These are phyloP conservation scores for Bacterosira constricta DNA, from an alignment of 108 stramenopile species.

Conservation along the genomic window DNA sequence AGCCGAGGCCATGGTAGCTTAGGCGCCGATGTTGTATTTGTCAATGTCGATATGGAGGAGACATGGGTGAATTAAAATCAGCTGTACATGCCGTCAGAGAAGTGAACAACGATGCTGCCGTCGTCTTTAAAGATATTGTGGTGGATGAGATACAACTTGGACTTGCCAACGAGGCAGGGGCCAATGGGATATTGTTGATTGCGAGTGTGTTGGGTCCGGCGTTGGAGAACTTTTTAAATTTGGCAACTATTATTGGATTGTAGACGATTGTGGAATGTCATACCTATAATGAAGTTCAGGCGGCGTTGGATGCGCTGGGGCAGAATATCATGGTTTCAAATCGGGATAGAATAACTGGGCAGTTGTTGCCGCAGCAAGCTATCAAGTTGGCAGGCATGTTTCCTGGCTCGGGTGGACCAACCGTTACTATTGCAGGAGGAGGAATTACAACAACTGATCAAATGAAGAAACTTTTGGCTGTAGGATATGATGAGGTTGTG, in stretches of 20 bases:
- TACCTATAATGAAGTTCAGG: conserved; percentile 84
- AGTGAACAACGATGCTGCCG: conserved; percentile 72
- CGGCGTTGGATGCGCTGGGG: conserved; percentile 77
- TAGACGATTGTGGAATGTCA: conserved; percentile 93
- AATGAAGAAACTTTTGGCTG: conserved; percentile 86
- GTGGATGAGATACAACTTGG: conserved; percentile 91
- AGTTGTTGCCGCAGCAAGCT: conserved; percentile 77
- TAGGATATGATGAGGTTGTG: conserved; percentile 88
- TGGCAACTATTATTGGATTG: conserved; percentile 86
- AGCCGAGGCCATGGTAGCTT: conserved; percentile 89
- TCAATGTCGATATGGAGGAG: conserved; percentile 92
- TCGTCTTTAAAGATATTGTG: conserved; percentile 93
- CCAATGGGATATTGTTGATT: conserved; percentile 83
- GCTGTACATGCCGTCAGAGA: conserved; percentile 73
- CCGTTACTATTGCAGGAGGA: conserved; percentile 83
- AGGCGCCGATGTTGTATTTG: conserved; percentile 87
- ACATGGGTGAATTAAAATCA: conserved; percentile 75
- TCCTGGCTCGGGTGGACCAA: conserved; percentile 85
- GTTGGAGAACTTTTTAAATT: conserved; percentile 81
- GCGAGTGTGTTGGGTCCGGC: conserved; percentile 84
- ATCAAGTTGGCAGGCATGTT: conserved; percentile 85
- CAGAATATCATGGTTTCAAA: conserved; percentile 87
- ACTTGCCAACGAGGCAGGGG: conserved; percentile 88
- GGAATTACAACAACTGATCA: conserved; percentile 73
- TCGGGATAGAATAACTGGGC: conserved; percentile 74